phyloP scores from a whole-genome alignment of 2,329 filamentous ascomycete genomes.

The Ustulina deusta region DNA sequence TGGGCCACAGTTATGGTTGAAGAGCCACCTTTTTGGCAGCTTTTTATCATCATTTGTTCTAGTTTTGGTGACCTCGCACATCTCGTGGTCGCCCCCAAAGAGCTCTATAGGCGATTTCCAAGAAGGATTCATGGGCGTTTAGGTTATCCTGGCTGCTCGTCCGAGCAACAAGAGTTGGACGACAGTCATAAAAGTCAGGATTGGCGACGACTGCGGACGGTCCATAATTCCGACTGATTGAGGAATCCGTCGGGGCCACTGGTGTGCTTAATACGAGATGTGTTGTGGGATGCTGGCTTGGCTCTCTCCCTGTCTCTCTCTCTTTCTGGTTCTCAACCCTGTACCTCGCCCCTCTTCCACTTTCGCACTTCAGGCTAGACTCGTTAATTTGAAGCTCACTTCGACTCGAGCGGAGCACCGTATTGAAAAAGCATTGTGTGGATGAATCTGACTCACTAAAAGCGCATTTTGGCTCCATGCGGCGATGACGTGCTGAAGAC shows the following conservation, averaged over 20 bases:
- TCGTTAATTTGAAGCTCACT: constrained; percentile 1
- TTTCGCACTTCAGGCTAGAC: constrained; percentile 6
- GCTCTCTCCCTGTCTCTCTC: constrained; percentile 3
- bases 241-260: constrained; percentile 18
- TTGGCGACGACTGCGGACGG: neutral
- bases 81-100: neutral
- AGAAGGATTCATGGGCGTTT: neutral
- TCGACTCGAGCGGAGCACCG: neutral
- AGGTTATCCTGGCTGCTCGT: neutral
- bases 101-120: neutral
- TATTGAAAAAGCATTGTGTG: constrained; percentile 8
- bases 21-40: no score
- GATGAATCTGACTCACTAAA: constrained; percentile 11
- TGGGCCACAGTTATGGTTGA: neutral
- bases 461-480: constrained; percentile 5
- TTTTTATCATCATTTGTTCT: neutral
- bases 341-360: neutral
- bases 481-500: constrained; percentile 18
- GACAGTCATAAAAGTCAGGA: neutral
- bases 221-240: constrained; percentile 27
- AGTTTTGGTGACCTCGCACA: neutral
- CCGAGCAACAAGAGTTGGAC: neutral
- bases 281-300: constrained; percentile 13
- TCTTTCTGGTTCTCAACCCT: neutral
- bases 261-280: constrained; percentile 33